Evolutionary conservation across 1,139 yeast species (phyloP).

Genomic region (Kodamaea fungicola): DNA sequence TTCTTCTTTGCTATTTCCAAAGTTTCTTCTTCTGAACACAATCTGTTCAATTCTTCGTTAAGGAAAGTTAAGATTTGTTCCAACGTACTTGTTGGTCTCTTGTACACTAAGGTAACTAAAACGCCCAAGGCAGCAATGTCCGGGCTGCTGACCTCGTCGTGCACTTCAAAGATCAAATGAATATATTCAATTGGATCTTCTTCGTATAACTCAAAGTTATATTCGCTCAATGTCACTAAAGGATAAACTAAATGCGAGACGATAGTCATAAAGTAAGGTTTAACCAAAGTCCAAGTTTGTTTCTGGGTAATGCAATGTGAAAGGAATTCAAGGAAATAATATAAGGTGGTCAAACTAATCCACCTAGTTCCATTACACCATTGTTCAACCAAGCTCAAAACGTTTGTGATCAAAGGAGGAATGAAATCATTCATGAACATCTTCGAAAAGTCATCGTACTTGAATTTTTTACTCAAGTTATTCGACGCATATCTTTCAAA

Average conservation of each 20-base stretch:
- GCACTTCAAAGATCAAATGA: constrained; percentile 69
- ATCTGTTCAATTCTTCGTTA: constrained; percentile 47
- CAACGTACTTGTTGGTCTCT: constrained; percentile 59
- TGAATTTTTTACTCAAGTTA: constrained; percentile 45
- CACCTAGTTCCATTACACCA: constrained; percentile 70
- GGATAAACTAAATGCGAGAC: constrained; percentile 78
- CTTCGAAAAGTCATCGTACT: constrained; percentile 48
- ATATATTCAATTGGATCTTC: constrained; percentile 91
- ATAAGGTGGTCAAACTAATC: constrained; percentile 67
- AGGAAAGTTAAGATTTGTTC: constrained; percentile 66
- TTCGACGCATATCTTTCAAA: constrained; percentile 68
- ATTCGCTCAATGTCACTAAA: constrained; percentile 67
- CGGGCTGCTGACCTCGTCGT: constrained; percentile 58
- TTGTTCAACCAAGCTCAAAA: constrained; percentile 61
- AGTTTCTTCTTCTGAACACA: constrained; percentile 39
- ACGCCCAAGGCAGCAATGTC: constrained; percentile 66
- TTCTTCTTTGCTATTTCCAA: constrained; percentile 64
- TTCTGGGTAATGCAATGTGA: constrained; percentile 70
- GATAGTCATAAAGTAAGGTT: constrained; percentile 65
- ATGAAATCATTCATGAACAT: constrained; percentile 54
- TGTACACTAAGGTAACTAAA: constrained; percentile 62
- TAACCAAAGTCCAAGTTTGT: constrained; percentile 64
- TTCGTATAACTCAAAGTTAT: constrained; percentile 72
- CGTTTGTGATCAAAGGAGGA: constrained; percentile 68
- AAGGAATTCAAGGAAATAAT: constrained; percentile 64